Percentiles rank a stretch among this genome's conserved stretches.
These are phyloP conservation scores for Brassica cretica DNA, from an alignment of 345 rosid species.

Conservation along the genomic window DNA sequence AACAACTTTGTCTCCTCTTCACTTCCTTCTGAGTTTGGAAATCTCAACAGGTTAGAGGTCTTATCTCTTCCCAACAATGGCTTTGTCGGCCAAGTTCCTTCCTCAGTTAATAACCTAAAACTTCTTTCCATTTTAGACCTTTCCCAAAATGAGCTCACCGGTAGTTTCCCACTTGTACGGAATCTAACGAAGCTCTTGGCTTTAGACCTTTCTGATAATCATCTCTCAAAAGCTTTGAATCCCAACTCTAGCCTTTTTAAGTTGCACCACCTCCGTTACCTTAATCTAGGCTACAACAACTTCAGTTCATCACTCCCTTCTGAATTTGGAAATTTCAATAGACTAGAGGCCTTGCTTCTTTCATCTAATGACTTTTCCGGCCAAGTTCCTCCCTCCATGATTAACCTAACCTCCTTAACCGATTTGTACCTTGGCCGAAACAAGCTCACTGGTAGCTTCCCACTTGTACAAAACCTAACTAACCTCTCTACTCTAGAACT, in stretches of 20 bases:
- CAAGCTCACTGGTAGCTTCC: conserved; percentile 8
- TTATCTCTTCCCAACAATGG: background rate
- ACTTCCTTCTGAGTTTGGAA: background rate
- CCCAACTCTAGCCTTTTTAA: background rate
- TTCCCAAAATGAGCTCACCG: background rate
- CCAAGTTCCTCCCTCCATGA: conserved; percentile 21
- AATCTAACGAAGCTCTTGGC: background rate
- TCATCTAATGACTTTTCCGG: background rate
- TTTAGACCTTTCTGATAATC: background rate
- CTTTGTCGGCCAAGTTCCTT: background rate
- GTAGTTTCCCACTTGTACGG: background rate
- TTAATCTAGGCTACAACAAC: background rate
- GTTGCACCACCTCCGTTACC: background rate
- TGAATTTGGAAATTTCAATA: background rate
- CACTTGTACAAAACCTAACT: background rate
- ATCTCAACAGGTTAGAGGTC: background rate
- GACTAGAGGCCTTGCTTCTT: background rate
- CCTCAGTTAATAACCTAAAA: background rate
- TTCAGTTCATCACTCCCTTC: conserved; percentile 3
- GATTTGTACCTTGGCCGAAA: fast-evolving
- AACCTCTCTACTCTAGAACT: no score
- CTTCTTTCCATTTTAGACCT: background rate
- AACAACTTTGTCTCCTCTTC: background rate
- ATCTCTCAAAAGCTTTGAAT: background rate
- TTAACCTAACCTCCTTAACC: background rate